phyloP scores from a whole-genome alignment of 371 early-diverging fungal species.

The Mycotypha africana region DNA sequence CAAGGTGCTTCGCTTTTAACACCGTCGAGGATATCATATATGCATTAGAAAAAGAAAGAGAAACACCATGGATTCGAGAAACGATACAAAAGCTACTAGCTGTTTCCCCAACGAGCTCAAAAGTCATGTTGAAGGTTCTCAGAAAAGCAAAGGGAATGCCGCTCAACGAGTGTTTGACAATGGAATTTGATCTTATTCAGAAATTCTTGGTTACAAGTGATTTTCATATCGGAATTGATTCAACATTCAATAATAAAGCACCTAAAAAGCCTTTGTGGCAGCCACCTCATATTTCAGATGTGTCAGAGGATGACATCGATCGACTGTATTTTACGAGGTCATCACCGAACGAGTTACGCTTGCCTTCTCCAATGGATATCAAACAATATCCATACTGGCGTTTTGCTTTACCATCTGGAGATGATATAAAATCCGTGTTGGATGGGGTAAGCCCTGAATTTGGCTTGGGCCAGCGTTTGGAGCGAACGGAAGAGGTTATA shows the following conservation, averaged over 20 bases:
- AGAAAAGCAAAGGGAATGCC: constrained; percentile 60
- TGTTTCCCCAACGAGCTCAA: constrained; percentile 84
- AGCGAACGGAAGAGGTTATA: constrained; percentile 60
- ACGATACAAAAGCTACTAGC: constrained; percentile 61
- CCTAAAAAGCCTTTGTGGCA: constrained; percentile 75
- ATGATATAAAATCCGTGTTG: constrained; percentile 61
- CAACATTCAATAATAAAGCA: constrained; percentile 31
- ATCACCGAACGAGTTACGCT: constrained; percentile 24
- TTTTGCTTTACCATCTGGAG: constrained; percentile 75
- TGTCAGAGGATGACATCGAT: constrained; percentile 54
- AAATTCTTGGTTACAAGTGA: constrained; percentile 61
- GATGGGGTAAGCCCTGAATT: constrained; percentile 57
- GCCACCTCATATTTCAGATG: constrained; percentile 51
- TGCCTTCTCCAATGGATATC: constrained; percentile 28
- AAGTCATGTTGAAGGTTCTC: constrained; percentile 77
- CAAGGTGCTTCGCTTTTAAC: constrained; percentile 76
- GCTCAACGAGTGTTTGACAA: constrained; percentile 73
- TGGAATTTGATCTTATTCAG: constrained; percentile 81
- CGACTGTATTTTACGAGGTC: constrained; percentile 50
- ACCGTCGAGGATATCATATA: constrained; percentile 76
- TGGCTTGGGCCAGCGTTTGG: constrained; percentile 33
- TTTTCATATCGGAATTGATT: constrained; percentile 35
- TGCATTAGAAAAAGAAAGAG: constrained; percentile 65
- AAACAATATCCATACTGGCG: constrained; percentile 66
- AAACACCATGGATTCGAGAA: constrained; percentile 64